Base-by-base conservation (phyloP, 306 rosid species). In the Trifolium dubium region DNA sequence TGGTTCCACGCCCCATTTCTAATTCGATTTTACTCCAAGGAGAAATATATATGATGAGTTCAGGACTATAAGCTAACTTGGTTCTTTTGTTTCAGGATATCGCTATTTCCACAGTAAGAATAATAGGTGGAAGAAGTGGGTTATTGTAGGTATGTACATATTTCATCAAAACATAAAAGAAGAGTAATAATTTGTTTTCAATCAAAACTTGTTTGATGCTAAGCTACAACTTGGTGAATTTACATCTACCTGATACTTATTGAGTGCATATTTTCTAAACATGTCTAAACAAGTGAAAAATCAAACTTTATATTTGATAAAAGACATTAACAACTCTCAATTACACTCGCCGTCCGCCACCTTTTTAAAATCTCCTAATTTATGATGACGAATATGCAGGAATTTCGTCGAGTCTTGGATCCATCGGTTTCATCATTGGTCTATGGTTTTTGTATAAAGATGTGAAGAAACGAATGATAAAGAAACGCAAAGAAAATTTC, bases 341-440 rank as follows among this genome's bases (percentile, higher is more conserved):
- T 28, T 56, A 23, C 35, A 56, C 62, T 28, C 62, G 17, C 60
- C n/a, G n/a, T n/a, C n/a, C n/a, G 23, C 37, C 15, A 10, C 4
- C 19, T 58, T 11, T 58, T 37, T 19, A 17, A 29, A 64, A 50
- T 34, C 1, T 28, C 15, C 3, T 13, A 29, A 18, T 60, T 37
- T 7, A 11, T 53, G 5, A 14, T 18, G n/a, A 11, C 13, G 32
- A 67, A 32, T 53, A 2, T 75, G 68, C 8, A 83, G 84, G 82
- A 44, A 65, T 83, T 67, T 76, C 8, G 0, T 76, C 85, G 39
- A 66, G 85, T 15, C 41, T 84, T 0, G 88, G 85, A 66, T 74
- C 71, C 18, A 29, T 75, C 5, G 15, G 64, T 64, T 54, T 77
- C 4, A 43, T 81, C 28, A 4, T 81, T 65, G 62, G 71, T 40